These are phyloP conservation scores for Nothophytophthora sp. DNA, from an alignment of 352 stramenopile species.

Conservation along the genomic window DNA sequence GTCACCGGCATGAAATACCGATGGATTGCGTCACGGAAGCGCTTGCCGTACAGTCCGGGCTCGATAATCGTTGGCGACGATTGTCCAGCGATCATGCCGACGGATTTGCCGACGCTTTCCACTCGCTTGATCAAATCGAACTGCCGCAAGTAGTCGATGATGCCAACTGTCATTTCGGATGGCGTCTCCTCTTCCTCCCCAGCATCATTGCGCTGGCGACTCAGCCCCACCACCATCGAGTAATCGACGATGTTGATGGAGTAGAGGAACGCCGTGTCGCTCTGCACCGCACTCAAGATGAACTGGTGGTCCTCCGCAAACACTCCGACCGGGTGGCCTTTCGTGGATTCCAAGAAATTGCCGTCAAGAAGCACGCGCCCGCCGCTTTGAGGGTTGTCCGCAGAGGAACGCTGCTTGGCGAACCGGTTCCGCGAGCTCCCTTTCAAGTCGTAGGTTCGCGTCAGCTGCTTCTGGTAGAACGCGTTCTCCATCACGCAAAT, in stretches of 20 bases:
- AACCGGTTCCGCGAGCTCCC: constrained; percentile 96
- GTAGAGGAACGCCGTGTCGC: constrained; percentile 97
- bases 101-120: constrained; percentile 97
- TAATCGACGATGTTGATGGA: constrained; percentile 99
- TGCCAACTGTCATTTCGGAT: constrained; percentile 94
- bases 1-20: constrained; percentile 98
- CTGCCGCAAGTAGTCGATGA: constrained; percentile 99
- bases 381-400: constrained; percentile 22
- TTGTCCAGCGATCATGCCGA: constrained; percentile 98
- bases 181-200: constrained; percentile 24
- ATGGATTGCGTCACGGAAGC: constrained; percentile 95
- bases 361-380: constrained; percentile 78
- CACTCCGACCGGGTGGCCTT: constrained; percentile 75
- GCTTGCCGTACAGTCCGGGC: constrained; percentile 94
- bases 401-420: constrained; percentile 43
- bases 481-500: constrained; percentile 97
- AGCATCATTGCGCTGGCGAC: constrained; percentile 31
- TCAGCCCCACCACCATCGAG: constrained; percentile 96
- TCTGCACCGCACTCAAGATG: constrained; percentile 91
- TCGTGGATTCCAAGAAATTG: constrained; percentile 83
- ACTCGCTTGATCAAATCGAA: constrained; percentile 99
- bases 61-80: constrained; percentile 98
- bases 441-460: constrained; percentile 98
- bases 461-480: constrained; percentile 95
- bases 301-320: constrained; percentile 72